Conservation (phyloP, 768 basidiomycete genomes). For the Peribolospora kevripleyi region DNA sequence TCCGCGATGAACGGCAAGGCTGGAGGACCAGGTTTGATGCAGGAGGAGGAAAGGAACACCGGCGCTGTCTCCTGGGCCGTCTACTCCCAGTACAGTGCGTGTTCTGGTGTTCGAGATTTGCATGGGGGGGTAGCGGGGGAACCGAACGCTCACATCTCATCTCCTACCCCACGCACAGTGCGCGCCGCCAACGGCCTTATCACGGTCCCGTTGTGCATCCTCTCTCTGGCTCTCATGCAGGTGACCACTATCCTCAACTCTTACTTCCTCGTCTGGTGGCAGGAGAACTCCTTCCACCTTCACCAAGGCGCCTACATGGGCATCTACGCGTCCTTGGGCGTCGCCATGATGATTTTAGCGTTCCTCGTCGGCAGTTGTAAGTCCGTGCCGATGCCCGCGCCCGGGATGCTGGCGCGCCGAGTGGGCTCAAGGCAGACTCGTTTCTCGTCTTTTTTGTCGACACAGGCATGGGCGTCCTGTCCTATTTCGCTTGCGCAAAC, state of each 20-base stretch:
- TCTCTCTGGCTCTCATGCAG: slow-evolving; percentile 42
- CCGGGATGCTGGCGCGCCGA: no score
- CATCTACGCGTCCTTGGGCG: slow-evolving; percentile 45
- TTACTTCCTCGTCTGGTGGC: slow-evolving; percentile 61
- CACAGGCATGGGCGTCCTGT: slow-evolving; percentile 24
- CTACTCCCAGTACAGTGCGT: neutral
- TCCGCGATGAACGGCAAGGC: slow-evolving; percentile 20
- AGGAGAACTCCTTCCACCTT: slow-evolving; percentile 35
- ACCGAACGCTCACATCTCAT: no score
- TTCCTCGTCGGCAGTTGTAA: neutral
- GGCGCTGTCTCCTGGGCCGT: slow-evolving; percentile 33
- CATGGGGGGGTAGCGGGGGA: neutral
- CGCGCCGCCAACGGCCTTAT: slow-evolving; percentile 41
- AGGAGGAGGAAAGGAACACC: slow-evolving; percentile 54
- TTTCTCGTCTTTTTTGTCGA: slow-evolving; percentile 9
- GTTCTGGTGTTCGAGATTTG: neutral
- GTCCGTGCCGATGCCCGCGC: neutral
- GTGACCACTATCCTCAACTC: slow-evolving; percentile 43
- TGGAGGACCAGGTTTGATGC: slow-evolving; percentile 40
- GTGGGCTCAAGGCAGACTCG: no score
- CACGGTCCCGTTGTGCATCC: slow-evolving; percentile 39
- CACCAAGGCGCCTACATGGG: slow-evolving; percentile 35
- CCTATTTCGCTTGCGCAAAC: slow-evolving; percentile 36
- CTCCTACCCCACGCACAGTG: slow-evolving; percentile 11
- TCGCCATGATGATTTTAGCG: slow-evolving; percentile 24